Evolutionary conservation across 176 grass and related monocot species (phyloP).

Genomic region (Bolboschoenus planiculmis): DNA sequence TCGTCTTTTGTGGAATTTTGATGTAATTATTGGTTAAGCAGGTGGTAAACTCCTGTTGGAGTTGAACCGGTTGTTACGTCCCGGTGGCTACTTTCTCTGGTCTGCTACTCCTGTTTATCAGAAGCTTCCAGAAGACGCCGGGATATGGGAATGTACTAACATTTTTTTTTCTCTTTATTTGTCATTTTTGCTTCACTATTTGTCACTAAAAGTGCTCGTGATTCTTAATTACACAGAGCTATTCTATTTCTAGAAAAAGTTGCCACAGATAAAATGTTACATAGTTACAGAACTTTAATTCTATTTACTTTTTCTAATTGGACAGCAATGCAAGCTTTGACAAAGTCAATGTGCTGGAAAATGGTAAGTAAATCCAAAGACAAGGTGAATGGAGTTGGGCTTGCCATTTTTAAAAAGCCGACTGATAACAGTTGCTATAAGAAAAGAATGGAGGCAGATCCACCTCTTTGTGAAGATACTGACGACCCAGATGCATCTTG

Average conservation of each 20-base stretch:
- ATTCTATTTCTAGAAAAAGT: not conserved
- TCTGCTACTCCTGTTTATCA: slow-evolving; percentile 86
- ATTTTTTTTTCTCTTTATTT: not conserved
- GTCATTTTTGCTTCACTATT: not conserved
- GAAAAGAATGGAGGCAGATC: slow-evolving; percentile 37
- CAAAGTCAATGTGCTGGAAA: slow-evolving; percentile 81
- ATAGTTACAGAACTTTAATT: not conserved
- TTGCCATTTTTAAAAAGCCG: slow-evolving; percentile 69
- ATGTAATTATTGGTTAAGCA: slow-evolving; percentile 23
- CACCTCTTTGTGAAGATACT: slow-evolving; percentile 51
- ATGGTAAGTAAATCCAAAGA: slow-evolving; percentile 68
- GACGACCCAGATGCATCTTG: slow-evolving; percentile 77
- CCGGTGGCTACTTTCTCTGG: slow-evolving; percentile 87
- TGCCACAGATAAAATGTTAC: not conserved
- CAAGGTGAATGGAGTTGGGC: slow-evolving; percentile 50
- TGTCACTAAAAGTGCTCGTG: not conserved
- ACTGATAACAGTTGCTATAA: slow-evolving; percentile 58
- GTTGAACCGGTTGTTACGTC: slow-evolving; percentile 58
- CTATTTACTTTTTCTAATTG: slow-evolving; percentile 14
- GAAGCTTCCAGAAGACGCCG: slow-evolving; percentile 53
- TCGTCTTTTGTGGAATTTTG: slow-evolving; percentile 10
- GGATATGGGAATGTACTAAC: slow-evolving; percentile 68
- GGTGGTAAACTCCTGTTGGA: slow-evolving; percentile 78
- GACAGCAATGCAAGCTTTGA: slow-evolving; percentile 61
- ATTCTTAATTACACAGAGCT: not conserved